Base-by-base conservation (phyloP, 2,329 filamentous ascomycete genomes). In the Tolypocladium paradoxum region DNA sequence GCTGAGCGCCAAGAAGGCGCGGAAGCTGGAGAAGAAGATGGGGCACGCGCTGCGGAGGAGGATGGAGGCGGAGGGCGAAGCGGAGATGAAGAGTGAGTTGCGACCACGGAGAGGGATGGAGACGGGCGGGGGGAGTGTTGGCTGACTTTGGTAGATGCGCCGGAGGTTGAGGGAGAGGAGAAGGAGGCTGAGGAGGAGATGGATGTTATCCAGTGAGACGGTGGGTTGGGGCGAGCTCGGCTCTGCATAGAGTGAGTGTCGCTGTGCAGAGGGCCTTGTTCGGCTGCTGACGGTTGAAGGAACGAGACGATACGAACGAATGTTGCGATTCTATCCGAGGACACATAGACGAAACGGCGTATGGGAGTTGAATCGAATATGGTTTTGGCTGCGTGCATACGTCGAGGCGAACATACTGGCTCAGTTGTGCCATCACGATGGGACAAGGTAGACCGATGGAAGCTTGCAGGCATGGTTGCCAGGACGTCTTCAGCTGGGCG, bases 21-120 rank as follows among this genome's bases (percentile, higher is more conserved):
- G 74, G 57, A 82, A 82, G 74, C 53, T 82, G 37, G 75, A 82
- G 64, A 74, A 76, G 70, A 73, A 75, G 67, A 62, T 79, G 65
- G 72, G 69, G 2, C 70, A 81, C 58, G 78, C 76, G 20, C 53
- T 80, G 53, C 73, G 75, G 70, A 69, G 79, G 55, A 78, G 75
- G 66, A 73, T 73, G 63, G 76, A 73, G 56, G 72, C 65, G 1
- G 74, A 73, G 40, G 77, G 75, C 14, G 76, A 76, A 57, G 72
- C 73, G 4, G 73, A 65, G 61, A 78, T 77, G 73, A 71, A 74
- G 59, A 73, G 73, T 76, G 47, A 47, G 65, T 62, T 36, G 27
- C 18, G 6, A 20, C n/a, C 11, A 16, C 6, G 9, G 3, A 31
- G 5, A 20, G 43, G 2, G 18, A 33, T 33, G 31, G 31, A 33